Conservation (phyloP, 1,139 yeast species). For the Yamadazyma triangularis region DNA sequence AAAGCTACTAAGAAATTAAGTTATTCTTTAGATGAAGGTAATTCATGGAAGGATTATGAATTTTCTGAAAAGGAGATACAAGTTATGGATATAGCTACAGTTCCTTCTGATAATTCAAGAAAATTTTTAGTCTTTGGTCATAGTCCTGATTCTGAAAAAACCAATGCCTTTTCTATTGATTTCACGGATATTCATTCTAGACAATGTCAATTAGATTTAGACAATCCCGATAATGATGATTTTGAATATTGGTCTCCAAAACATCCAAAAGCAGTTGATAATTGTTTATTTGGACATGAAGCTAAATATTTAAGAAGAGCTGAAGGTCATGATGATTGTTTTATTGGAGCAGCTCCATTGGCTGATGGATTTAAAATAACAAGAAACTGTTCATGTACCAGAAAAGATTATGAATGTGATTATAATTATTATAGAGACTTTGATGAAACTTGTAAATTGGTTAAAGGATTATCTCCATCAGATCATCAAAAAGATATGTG, state of each 20-base stretch:
- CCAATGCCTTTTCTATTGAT: slow-evolving; percentile 54
- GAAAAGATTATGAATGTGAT: slow-evolving; percentile 93
- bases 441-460: slow-evolving; percentile 86
- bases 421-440: slow-evolving; percentile 64
- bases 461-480: slow-evolving; percentile 63
- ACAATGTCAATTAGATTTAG: slow-evolving; percentile 67
- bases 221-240: slow-evolving; percentile 59
- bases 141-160: slow-evolving; percentile 12
- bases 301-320: slow-evolving; percentile 72
- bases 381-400: slow-evolving; percentile 76
- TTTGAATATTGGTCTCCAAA: slow-evolving; percentile 80
- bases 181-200: slow-evolving; percentile 61
- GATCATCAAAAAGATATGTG: slow-evolving; percentile 64
- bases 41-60: slow-evolving; percentile 62
- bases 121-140: slow-evolving; percentile 47
- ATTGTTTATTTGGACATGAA: slow-evolving; percentile 89
- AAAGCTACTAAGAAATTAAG: slow-evolving; percentile 49
- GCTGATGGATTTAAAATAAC: slow-evolving; percentile 54
- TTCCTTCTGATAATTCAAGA: slow-evolving; percentile 84
- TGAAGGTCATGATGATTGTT: slow-evolving; percentile 60
- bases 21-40: slow-evolving; percentile 79
- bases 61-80: slow-evolving; percentile 56
- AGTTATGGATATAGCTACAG: slow-evolving; percentile 77
- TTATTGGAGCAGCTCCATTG: slow-evolving; percentile 73
- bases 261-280: slow-evolving; percentile 56